Evolutionary conservation across 176 grass and related monocot species (phyloP), one percentile per base, ranked within the genome.

Genomic region (Olyra latifolia): DNA sequence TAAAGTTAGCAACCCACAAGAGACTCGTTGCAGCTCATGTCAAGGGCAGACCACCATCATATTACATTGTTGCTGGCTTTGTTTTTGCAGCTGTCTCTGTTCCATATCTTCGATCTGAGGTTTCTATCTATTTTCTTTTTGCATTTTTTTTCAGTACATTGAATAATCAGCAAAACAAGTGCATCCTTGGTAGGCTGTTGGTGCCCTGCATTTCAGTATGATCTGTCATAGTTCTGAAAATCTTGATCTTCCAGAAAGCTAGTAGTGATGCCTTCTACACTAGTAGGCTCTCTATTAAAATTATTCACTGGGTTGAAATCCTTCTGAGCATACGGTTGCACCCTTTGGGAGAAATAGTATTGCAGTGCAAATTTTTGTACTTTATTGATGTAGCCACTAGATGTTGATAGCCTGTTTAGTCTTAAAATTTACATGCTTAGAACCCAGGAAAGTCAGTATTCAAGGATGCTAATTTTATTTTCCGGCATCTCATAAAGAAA

Each of bases 51-150:
- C 88, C 92, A 89, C 96, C 96, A 14, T 93, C 96, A 78, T 98
- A 98, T 91, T 98, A 98, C 75, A 98, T 98, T 75, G 87, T 98
- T 86, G 96, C 96, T 84, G 96, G 96, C 71, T 95, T 98, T 76
- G 92, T 98, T 76, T 98, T 98, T 87, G 59, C 92, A 66, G 85
- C 92, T 22, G 65, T 98, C 45, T 93, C 96, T 60, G 96, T 98
- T 80, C 96, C 96, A 57, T 98, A 98, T 81, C 96, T 98, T 83
- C 88, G 92, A 69, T 98, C 92, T 8, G 96, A 95, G 92, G 96
- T 98, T 79, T 54, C 11, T 72, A 85, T 47, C 52, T 77, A 38
- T 25, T 58, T 89, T 66, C 16, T 58, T 22, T 77, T 55, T 46
- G 4, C 23, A 44, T 77, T 70, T 48, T 42, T 52, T 57, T 77